A percentile compares a stretch with the other conserved stretches of the same genome.
These are phyloP conservation scores for Eucalyptus leucophloia DNA, from an alignment of 345 rosid genomes.

Conservation along the genomic window DNA sequence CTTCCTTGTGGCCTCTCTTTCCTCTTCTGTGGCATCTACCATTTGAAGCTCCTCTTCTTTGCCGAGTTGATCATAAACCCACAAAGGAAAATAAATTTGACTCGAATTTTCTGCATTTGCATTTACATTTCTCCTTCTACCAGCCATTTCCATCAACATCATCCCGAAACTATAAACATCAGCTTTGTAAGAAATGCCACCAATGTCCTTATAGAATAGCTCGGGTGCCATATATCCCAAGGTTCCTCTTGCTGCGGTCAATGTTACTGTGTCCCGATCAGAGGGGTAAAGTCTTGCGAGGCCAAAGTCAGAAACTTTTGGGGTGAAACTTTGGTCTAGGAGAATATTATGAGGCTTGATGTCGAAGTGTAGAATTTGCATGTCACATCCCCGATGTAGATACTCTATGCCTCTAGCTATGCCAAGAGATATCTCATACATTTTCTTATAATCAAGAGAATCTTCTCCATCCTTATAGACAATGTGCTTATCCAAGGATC, in stretches of 20 bases:
- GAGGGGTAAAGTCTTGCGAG: background rate
- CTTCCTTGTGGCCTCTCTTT: background rate
- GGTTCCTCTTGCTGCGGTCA: background rate
- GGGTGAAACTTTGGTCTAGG: background rate
- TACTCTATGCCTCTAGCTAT: background rate
- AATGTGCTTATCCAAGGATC: background rate
- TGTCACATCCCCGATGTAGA: background rate
- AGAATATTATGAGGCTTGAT: background rate
- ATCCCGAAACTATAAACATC: background rate
- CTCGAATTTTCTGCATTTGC: background rate
- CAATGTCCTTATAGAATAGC: background rate
- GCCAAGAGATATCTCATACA: background rate
- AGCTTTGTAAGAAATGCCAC: background rate
- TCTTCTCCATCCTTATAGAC: background rate
- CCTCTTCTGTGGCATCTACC: background rate
- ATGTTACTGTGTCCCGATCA: rapidly evolving
- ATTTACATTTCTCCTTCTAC: background rate
- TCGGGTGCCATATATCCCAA: background rate
- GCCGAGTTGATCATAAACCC: background rate
- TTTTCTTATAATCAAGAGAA: background rate
- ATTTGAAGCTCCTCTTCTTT: no score
- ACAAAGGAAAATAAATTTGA: background rate
- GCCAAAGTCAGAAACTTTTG: background rate
- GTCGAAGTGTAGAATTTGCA: background rate
- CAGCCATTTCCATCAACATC: background rate